Evolutionary conservation across 202 grass and related monocot species (phyloP), one percentile per base, ranked within the genome.

Genomic region (Elaeis oleifera): DNA sequence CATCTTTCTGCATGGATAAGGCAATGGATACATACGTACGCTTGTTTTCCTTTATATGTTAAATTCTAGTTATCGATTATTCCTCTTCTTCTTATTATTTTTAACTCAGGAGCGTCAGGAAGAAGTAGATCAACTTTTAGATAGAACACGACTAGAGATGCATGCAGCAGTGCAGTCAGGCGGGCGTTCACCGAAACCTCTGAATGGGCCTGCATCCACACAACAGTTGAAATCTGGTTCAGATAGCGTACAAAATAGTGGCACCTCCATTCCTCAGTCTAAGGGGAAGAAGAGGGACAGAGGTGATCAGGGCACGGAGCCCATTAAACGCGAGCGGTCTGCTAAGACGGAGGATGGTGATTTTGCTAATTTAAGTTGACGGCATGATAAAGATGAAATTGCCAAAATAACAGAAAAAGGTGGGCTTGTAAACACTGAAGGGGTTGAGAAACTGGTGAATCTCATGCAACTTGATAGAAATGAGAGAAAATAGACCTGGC

Each of bases 271-370:
- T 61, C 14, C 48, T 65, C 59, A 62, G 17, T 20, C 29, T 20
- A 62, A 62, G 29, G 59, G 59, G 44, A 62, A 62, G 31, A 49
- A 62, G 29, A 48, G 59, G 25, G 31, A 39, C 14, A 62, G 59
- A 9, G 20, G 16, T 39, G 31, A 62, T 26, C 59, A 44, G 27
- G 59, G 29, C 4, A 62, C 31, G 7, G 59, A 48, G 44, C 18
- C n/a, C 9, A 44, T 62, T 16, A 18, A 62, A 20, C 1, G 27
- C 1, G 29, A 62, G 31, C 27, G 21, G 32, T 44, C 49, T 65
- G 20, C 31, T 21, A 62, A 62, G 25, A 28, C 31, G 1, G 31
- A 44, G 32, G 27, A 62, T 62, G 27, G 28, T 4, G 29, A 26
- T 48, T 25, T 9, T 62, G 59, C n/a, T 44, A 62, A 28, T 44